These are phyloP conservation scores for Colletotrichum noveboracense DNA, from an alignment of 2,329 filamentous ascomycete genomes.

Conservation along the genomic window DNA sequence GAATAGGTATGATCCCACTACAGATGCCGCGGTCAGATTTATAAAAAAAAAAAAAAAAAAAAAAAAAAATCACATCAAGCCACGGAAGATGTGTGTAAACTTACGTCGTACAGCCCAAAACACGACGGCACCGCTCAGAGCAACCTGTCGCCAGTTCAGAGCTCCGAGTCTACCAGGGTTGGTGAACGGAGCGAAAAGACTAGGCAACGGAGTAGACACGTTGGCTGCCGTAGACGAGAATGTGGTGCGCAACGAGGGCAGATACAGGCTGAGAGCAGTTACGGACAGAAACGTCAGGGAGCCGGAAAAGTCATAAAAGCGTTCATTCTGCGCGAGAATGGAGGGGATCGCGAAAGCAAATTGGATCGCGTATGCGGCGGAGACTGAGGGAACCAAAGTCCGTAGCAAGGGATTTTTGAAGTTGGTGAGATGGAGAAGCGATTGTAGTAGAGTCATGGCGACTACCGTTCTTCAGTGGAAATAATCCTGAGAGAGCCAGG, in stretches of 20 bases:
- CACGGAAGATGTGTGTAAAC: conserved; percentile 25
- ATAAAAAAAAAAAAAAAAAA: too few relatives aligned
- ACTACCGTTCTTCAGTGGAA: not conserved
- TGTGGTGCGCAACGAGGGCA: conserved; percentile 63
- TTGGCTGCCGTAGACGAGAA: conserved; percentile 42
- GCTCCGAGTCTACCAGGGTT: conserved; percentile 42
- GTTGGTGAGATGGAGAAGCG: conserved; percentile 63
- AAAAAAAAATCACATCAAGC: not conserved
- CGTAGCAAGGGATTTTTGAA: conserved; percentile 67
- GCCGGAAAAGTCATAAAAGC: conserved; percentile 73
- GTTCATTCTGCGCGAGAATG: conserved; percentile 63
- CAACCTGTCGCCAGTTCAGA: conserved; percentile 65
- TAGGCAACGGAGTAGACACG: conserved; percentile 47
- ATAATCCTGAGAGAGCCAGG: not conserved
- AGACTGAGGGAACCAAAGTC: conserved; percentile 65
- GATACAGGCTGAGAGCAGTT: conserved; percentile 64
- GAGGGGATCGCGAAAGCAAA: conserved; percentile 67
- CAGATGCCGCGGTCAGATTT: not conserved
- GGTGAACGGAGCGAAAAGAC: conserved; percentile 48
- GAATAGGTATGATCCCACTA: conserved; percentile 71
- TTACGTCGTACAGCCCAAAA: conserved; percentile 67
- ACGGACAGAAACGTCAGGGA: conserved; percentile 71
- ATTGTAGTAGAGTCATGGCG: conserved; percentile 40
- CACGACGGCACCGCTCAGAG: conserved; percentile 41
- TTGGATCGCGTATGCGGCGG: conserved; percentile 68